These are phyloP conservation scores for Yamadazyma trypodendri DNA, from an alignment of 1,139 yeast species.

Conservation along the genomic window DNA sequence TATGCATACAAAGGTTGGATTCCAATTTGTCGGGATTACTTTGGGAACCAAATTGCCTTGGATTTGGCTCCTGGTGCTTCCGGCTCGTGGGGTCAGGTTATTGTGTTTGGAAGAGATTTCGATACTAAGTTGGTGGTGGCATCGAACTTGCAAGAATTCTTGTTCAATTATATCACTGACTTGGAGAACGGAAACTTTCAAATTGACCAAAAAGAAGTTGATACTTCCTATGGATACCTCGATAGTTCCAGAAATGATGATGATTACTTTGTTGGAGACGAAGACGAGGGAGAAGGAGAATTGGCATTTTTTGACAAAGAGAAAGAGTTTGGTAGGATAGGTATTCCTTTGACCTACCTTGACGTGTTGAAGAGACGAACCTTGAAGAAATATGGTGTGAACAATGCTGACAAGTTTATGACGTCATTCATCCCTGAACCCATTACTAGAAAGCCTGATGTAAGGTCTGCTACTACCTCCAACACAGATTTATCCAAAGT, in stretches of 20 bases:
- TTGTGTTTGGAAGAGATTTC: slow-evolving; percentile 62
- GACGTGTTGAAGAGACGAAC: slow-evolving; percentile 54
- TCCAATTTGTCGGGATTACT: slow-evolving; percentile 55
- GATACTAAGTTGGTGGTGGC: slow-evolving; percentile 64
- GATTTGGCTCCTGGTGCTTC: slow-evolving; percentile 63
- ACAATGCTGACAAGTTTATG: slow-evolving; percentile 31
- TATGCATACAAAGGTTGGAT: slow-evolving; percentile 63
- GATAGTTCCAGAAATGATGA: slow-evolving; percentile 37
- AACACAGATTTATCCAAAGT: slow-evolving; percentile 15
- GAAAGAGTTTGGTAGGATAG: slow-evolving; percentile 32
- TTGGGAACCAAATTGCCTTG: slow-evolving; percentile 61
- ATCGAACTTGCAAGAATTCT: slow-evolving; percentile 53
- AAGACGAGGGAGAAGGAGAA: slow-evolving; percentile 48
- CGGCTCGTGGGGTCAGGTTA: slow-evolving; percentile 63
- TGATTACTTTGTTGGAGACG: slow-evolving; percentile 50
- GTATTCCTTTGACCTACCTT: slow-evolving; percentile 45
- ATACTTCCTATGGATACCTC: slow-evolving; percentile 30
- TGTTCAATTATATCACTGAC: slow-evolving; percentile 47
- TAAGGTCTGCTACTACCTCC: slow-evolving; percentile 14
- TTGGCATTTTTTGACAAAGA: slow-evolving; percentile 34
- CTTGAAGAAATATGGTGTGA: slow-evolving; percentile 41
- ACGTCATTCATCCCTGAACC: slow-evolving; percentile 42
- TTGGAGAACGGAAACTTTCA: slow-evolving; percentile 53
- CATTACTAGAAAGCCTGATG: slow-evolving; percentile 4
- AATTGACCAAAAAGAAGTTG: slow-evolving; percentile 46